Evolutionary conservation across 1,284 basidiomycete genomes (phyloP), one percentile per base, ranked within the genome.

Genomic region (Salmacisia buchloeana): DNA sequence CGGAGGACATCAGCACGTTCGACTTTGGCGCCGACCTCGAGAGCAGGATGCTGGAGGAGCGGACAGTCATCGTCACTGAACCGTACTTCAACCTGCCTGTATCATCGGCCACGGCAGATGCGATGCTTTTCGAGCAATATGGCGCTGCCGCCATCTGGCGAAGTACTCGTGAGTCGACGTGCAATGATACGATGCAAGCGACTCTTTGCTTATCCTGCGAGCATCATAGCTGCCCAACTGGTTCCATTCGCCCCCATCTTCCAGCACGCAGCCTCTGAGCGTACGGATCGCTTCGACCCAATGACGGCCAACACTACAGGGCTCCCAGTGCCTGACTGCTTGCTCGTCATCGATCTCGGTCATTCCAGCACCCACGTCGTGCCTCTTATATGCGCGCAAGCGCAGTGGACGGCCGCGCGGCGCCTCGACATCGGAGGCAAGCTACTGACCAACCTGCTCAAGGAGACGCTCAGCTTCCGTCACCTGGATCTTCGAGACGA

Each of bases 401-500:
- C 93, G 41, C 81, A 91, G 46, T 63, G 61, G 63, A 29, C 35
- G 2, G 61, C 56, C 3, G 58, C 39, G 13, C 58, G 64, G 74
- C 93, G 93, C 69, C 86, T 97, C 75, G 92, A 96, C 72, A 86
- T 96, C 31, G 93, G 93, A 59, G 94, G 94, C 59, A 96, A 96
- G 81, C 84, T 97, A 13, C 81, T 97, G 62, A 97, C 94, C 29
- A 97, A 96, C 81, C 89, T 94, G 60, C 84, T 97, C 36, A 96
- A 97, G 76, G 91, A 94, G 77, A 84, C 93, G 58, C 86, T 94
- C 12, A 94, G 92, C 12, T 97, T 91, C 80, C 87, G 92, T 34
- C 94, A 97, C 76, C 94, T 91, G 89, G 92, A 97, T 80, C 92
- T 97, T 90, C 92, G 93, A 86, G 92, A 97, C 77, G 90, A 96